Base-by-base conservation (phyloP, 2,329 filamentous ascomycete species). In the Trichoderma guizhouense region DNA sequence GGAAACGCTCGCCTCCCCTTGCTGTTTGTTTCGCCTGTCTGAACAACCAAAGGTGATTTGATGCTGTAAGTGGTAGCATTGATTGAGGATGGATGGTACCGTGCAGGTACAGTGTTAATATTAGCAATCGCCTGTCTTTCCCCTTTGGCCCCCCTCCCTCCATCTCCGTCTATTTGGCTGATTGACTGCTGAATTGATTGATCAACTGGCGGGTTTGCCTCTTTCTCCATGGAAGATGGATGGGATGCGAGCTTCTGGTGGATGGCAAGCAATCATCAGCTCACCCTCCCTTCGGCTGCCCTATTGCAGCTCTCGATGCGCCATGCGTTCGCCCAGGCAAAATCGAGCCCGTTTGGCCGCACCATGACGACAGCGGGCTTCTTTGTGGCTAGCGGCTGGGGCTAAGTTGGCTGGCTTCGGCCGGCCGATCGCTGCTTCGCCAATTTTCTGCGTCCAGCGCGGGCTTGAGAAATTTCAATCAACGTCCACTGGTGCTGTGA, bases 321-420 rank as follows among this genome's bases (percentile, higher is more conserved):
- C 67, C 21, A 55, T 63, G 58, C 67, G 21, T 55, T 62, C 36
- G 68, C 58, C 39, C 30, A 60, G 24, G 32, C 9, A 39, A 63
- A 43, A 18, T 26, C 32, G 36, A 36, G 28, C 30, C 58, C 30
- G 55, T 70, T 26, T 36, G 67, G 60, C 30, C 30, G 68, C 68
- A 28, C 34, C 58, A 70, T 70, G 68, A 70, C 68, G 68, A 70
- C 68, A 70, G 39, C 36, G 53, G 24, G 34, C 64, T 43, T 60
- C 58, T 53, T 63, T 55, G 6, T 12, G 24, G 53, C 28, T 69
- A 69, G 67, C 39, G 57, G 9, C 55, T 51, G 53, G 66, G 58
- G 58, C 36, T 43, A 64, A n/a, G 15, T 43, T 60, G 32, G 24
- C 53, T 32, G 53, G 65, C 65, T 68, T 62, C 60, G 60, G 60